These are phyloP conservation scores for Euphorbia corollata DNA, from an alignment of 441 rosid genomes.

Conservation along the genomic window DNA sequence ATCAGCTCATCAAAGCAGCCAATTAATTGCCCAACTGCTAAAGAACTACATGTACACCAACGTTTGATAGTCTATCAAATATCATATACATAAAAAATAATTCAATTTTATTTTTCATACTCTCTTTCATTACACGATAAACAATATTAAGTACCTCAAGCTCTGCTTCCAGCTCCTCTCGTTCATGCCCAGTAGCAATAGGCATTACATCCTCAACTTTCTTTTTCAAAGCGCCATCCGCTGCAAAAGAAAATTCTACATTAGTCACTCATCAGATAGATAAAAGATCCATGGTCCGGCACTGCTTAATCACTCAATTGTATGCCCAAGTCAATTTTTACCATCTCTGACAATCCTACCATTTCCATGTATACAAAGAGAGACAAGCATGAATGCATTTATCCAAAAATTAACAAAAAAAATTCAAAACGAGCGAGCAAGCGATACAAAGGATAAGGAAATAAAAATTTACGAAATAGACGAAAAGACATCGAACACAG, in stretches of 20 bases:
- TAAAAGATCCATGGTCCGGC: not conserved
- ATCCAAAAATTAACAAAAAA: not conserved
- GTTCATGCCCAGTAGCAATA: slow-evolving; percentile 91
- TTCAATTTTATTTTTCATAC: not conserved
- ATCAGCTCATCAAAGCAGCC: not conserved
- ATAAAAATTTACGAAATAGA: not conserved
- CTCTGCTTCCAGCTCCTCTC: slow-evolving; percentile 80
- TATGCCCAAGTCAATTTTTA: not conserved
- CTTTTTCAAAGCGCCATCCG: slow-evolving; percentile 47
- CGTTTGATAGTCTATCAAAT: not conserved
- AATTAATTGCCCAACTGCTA: not conserved
- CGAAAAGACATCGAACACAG: not conserved
- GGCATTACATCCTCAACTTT: slow-evolving; percentile 76
- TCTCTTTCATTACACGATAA: not conserved
- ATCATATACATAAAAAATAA: not conserved
- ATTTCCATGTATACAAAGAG: not conserved
- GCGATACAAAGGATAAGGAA: not conserved
- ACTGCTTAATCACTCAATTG: not conserved
- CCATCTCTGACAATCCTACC: not conserved
- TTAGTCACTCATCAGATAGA: not conserved
- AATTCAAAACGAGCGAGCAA: not conserved
- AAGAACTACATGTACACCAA: slow-evolving; percentile 1
- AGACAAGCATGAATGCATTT: not conserved
- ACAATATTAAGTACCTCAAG: slow-evolving; percentile 43
- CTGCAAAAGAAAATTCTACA: slow-evolving; percentile 23